Evolutionary conservation across 306 rosid species (phyloP), one percentile per base, ranked within the genome.

Genomic region (Heteromeles arbutifolia): DNA sequence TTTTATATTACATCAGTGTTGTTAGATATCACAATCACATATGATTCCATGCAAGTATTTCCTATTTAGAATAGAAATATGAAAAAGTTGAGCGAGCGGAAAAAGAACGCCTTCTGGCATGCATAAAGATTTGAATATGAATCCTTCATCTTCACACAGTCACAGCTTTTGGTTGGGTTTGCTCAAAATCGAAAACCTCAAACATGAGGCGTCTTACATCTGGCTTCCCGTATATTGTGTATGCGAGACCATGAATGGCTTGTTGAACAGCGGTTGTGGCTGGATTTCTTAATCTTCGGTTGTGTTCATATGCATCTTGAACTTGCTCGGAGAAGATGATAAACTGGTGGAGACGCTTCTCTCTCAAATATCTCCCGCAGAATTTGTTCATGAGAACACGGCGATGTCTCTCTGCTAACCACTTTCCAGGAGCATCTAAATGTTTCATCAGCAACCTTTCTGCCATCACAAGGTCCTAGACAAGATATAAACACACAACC

Each of bases 361-460:
- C 92, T 81, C 99, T 88, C 86, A 95, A 84, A 77, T 92, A 95
- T 75, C 93, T 85, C 65, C 97, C 96, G 41, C 97, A 95, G 67
- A 79, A 83, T 84, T 90, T 95, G 91, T 95, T 95, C 99, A 95
- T 88, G 2, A 95, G 82, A 79, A 87, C 28, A 37, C 97, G 86
- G 45, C 97, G 96, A 71, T 95, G 97, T 79, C 86, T 92, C 88
- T 88, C 92, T 68, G 88, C 93, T 50, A 92, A 65, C 99, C 99
- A 95, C 79, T 74, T 71, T 48, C 97, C 99, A 2, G 99, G 99
- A 66, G 99, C 99, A 79, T 95, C 99, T 81, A 95, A 86, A 83
- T 95, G 98, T 84, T 92, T 95, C 93, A 89, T 92, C 88, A 95
- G 80, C 88, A 95, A 81, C 82, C 93, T 90, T 80, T 95, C 98